phyloP scores from a whole-genome alignment of 2,329 filamentous ascomycete genomes.

The Exophiala sp. region DNA sequence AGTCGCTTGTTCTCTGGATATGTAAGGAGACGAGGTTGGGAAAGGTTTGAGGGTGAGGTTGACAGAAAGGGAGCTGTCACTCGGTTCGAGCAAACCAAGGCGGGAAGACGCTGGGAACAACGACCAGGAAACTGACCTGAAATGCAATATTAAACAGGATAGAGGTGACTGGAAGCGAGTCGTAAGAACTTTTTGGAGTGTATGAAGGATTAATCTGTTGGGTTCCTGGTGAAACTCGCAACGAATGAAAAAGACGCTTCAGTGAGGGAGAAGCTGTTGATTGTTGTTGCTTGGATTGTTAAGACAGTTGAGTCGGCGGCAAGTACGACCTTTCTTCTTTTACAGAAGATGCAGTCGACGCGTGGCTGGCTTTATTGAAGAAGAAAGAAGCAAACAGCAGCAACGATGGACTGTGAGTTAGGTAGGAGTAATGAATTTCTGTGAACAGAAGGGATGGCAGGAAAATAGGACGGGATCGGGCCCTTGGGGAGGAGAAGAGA shows the following conservation, averaged over 20 bases:
- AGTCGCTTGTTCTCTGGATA: constrained; percentile 13
- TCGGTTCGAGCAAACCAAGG: neutral
- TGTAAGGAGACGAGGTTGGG: constrained; percentile 4
- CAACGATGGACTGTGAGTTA: constrained; percentile 30
- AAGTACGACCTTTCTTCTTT: constrained; percentile 24
- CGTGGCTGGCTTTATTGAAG: constrained; percentile 31
- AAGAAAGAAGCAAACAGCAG: constrained; percentile 37
- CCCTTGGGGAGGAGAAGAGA: constrained; percentile 5
- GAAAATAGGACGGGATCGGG: constrained; percentile 16
- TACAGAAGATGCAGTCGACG: constrained; percentile 21
- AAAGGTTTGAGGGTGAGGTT: neutral
- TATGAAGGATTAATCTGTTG: constrained; percentile 24
- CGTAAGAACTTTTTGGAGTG: constrained; percentile 21
- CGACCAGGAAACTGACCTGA: constrained; percentile 22
- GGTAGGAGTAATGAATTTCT: constrained; percentile 27
- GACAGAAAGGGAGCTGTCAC: neutral
- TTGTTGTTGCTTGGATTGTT: constrained; percentile 20
- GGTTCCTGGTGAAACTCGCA: constrained; percentile 14
- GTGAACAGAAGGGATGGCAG: constrained; percentile 32
- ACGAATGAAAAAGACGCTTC: constrained; percentile 23
- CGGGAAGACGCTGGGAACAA: constrained; percentile 4
- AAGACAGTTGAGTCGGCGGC: constrained; percentile 22
- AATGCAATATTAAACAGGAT: constrained; percentile 29
- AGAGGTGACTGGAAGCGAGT: constrained; percentile 20
- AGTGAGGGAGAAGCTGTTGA: constrained; percentile 24